Evolutionary conservation across 192 early-diverging fungal genomes (phyloP).

Genomic region (Rhizophagus prolifer): DNA sequence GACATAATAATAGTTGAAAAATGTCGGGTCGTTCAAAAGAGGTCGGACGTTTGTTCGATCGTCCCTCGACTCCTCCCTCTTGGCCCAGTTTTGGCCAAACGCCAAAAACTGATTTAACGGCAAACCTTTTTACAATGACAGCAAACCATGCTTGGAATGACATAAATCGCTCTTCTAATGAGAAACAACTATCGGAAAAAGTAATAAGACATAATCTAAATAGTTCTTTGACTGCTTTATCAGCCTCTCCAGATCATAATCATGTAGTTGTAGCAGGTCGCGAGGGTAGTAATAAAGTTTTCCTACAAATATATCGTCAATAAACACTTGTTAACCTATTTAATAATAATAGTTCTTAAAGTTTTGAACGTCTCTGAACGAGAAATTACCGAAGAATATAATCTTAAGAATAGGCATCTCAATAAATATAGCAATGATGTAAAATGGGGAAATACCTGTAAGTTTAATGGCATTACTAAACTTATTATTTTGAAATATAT

Average conservation of each 20-base stretch:
- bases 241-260: slow-evolving; percentile 60
- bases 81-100: too few relatives aligned
- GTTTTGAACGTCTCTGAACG: slow-evolving; percentile 55
- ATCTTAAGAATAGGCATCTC: slow-evolving; percentile 60
- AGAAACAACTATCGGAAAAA: too few relatives aligned
- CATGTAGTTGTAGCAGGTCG: slow-evolving; percentile 66
- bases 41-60: too few relatives aligned
- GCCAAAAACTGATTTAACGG: too few relatives aligned
- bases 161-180: too few relatives aligned
- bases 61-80: too few relatives aligned
- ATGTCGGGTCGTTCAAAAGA: too few relatives aligned
- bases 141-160: too few relatives aligned
- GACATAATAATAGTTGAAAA: too few relatives aligned
- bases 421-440: slow-evolving; percentile 69
- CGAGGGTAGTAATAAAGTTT: slow-evolving; percentile 51
- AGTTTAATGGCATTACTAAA: slow-evolving; percentile 30
- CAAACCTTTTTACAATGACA: too few relatives aligned
- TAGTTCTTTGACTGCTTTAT: slow-evolving; percentile 44
- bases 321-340: background rate
- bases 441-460: slow-evolving; percentile 72
- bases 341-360: slow-evolving; percentile 59
- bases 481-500: background rate
- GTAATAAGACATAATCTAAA: slow-evolving; percentile 5
- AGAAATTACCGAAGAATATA: slow-evolving; percentile 60
- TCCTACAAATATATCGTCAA: background rate